Conservation (phyloP, 2,329 filamentous ascomycete genomes). For the Fulvia fulva region DNA sequence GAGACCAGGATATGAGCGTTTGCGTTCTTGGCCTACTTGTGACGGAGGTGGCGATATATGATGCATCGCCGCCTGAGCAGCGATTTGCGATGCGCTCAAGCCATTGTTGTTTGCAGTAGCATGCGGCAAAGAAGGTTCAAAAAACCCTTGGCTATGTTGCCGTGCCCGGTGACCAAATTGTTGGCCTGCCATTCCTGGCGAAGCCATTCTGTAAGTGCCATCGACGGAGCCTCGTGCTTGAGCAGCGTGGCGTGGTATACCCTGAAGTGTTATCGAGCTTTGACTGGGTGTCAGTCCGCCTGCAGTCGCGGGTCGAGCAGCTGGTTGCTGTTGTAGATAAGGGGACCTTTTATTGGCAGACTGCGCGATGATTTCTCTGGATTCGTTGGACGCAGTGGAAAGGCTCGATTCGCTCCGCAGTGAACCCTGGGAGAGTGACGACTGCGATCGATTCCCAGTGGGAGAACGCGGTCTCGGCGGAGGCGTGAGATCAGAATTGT, state of each 20-base stretch:
- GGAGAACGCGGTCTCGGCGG: conserved; percentile 32
- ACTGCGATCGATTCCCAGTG: conserved; percentile 30
- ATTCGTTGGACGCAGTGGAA: conserved; percentile 38
- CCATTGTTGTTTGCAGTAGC: conserved; percentile 32
- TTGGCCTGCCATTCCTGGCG: conserved; percentile 28
- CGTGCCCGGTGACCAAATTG: conserved; percentile 55
- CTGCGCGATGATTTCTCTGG: conserved; percentile 33
- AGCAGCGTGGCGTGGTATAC: conserved; percentile 28
- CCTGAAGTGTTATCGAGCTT: conserved; percentile 33
- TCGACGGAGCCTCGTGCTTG: conserved; percentile 33
- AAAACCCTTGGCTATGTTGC: conserved; percentile 71
- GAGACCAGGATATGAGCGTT: conserved; percentile 71
- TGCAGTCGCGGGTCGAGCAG: conserved; percentile 32
- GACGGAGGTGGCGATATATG: conserved; percentile 29
- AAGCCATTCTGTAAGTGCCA: conserved; percentile 25
- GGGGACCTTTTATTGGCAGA: conserved; percentile 37
- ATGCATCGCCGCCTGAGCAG: conserved; percentile 73
- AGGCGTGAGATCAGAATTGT: conserved; percentile 29
- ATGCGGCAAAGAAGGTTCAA: conserved; percentile 66
- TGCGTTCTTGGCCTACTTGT: conserved; percentile 43
- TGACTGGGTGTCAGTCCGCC: conserved; percentile 31
- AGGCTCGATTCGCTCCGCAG: conserved; percentile 33
- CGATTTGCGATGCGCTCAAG: conserved; percentile 69
- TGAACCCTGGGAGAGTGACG: conserved; percentile 31
- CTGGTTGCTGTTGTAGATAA: conserved; percentile 30